Conservation (phyloP, 768 basidiomycete species). For the Panellus pusillus region DNA sequence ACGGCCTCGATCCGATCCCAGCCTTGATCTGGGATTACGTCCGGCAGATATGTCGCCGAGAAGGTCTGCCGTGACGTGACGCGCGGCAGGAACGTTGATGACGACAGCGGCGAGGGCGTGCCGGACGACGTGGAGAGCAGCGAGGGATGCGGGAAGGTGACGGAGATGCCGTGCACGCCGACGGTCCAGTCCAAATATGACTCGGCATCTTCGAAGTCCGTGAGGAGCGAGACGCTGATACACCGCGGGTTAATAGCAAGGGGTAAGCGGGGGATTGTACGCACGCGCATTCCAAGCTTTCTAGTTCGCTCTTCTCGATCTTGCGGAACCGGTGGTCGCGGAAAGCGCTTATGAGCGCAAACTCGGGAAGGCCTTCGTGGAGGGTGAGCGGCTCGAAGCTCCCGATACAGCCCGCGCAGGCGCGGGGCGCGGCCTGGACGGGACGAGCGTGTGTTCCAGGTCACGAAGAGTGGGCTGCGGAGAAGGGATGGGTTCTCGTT, state of each 20-base stretch:
- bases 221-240: slow-evolving; percentile 84
- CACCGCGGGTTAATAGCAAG: background rate
- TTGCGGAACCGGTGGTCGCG: slow-evolving; percentile 82
- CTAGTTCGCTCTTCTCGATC: slow-evolving; percentile 76
- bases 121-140: slow-evolving; percentile 57
- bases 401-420: slow-evolving; percentile 93
- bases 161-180: slow-evolving; percentile 89
- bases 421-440: slow-evolving; percentile 59
- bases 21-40: slow-evolving; percentile 89
- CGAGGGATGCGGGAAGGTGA: slow-evolving; percentile 82
- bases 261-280: slow-evolving; percentile 29
- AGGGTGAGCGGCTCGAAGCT: slow-evolving; percentile 81
- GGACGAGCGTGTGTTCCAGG: slow-evolving; percentile 81
- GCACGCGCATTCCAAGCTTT: slow-evolving; percentile 84
- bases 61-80: slow-evolving; percentile 59
- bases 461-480: slow-evolving; percentile 88
- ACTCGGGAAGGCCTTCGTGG: slow-evolving; percentile 78
- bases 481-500: background rate
- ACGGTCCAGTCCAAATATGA: slow-evolving; percentile 93
- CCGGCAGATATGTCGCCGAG: slow-evolving; percentile 89
- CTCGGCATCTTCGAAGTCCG: slow-evolving; percentile 83
- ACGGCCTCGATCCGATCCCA: slow-evolving; percentile 92
- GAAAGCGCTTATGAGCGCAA: slow-evolving; percentile 90
- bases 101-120: slow-evolving; percentile 71
- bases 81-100: slow-evolving; percentile 55